These are phyloP conservation scores for Botrytis deweyae DNA, from an alignment of 2,329 filamentous ascomycete genomes.

Conservation along the genomic window DNA sequence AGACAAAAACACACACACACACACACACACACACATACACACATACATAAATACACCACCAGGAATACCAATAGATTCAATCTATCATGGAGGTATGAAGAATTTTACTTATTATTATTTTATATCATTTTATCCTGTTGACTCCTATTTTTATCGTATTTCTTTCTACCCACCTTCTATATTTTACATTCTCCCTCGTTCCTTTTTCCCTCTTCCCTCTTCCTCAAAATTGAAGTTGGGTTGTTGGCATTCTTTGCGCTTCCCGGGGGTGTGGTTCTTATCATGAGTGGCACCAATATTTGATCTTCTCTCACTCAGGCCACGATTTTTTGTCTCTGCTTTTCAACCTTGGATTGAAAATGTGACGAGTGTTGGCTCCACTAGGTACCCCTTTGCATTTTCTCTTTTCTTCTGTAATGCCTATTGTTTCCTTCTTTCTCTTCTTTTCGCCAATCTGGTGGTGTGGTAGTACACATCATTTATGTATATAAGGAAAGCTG, in stretches of 20 bases:
- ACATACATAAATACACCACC: neutral
- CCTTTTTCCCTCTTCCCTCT: neutral
- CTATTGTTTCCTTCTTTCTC: neutral
- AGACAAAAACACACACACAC: neutral
- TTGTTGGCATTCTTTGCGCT: neutral
- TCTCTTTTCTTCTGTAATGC: neutral
- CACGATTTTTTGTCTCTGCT: neutral
- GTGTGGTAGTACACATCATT: neutral
- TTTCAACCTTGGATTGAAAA: neutral
- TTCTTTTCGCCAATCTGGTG: neutral
- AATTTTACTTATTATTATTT: neutral
- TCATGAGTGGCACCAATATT: neutral
- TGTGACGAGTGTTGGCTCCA: conserved; percentile 12
- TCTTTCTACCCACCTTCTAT: neutral
- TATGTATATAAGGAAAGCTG: neutral
- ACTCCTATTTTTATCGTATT: too few relatives aligned
- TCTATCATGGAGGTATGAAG: conserved; percentile 30
- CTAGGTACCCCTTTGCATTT: conserved; percentile 4
- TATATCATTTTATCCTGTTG: too few relatives aligned
- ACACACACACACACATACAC: neutral
- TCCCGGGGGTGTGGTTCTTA: neutral
- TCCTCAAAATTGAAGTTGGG: neutral
- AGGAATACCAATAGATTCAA: neutral
- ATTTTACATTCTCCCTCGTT: neutral
- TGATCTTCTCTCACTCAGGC: neutral